Evolutionary conservation across 805 yeast species (phyloP), one percentile per base, ranked within the genome.

Genomic region (Jamesozyma piceae): DNA sequence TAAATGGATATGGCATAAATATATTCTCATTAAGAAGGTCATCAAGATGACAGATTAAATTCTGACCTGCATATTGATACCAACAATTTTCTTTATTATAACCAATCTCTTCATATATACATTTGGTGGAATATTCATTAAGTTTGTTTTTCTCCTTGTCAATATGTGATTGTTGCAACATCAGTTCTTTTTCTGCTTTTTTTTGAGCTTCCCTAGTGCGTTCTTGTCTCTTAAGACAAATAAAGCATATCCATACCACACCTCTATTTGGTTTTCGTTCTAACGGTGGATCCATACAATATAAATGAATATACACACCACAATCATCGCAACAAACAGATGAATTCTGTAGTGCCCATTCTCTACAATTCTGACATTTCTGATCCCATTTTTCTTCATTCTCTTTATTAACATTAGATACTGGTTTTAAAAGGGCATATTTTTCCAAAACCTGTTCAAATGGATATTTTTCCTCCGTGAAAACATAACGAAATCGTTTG

Each of bases 201-300:
- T 41, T 18, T 5, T 45, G 17, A 2, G 52, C 41, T 29, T 45
- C 50, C 38, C 37, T 18, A 20, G 65, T 64, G n/a, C 63, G 59
- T 46, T 78, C 82, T 40, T 74, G 72, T 27, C 67, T 71, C 50
- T 76, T 74, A n/a, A 80, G 71, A 64, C 97, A 88, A 4, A 67
- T 58, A 24, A 85, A 89, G 67, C 97, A 88, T 21, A 86, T 74
- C 96, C 96, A 89, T 8, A 87, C 84, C 57, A 86, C 83, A 1
- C 95, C 95, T 44, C 94, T 66, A 35, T 84, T 79, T 1, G 95
- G 96, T 54, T 84, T 84, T 48, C 75, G 75, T 41, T 74, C 58
- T 32, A 87, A 62, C 1, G 96, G 96, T 1, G 96, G 96, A 46
- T 82, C 85, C 38, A 88, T 72, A 55, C 97, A 89, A 30, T 77